phyloP scores from a whole-genome alignment of 805 yeast genomes.

The Wickerhamomyces hampshirensis region DNA sequence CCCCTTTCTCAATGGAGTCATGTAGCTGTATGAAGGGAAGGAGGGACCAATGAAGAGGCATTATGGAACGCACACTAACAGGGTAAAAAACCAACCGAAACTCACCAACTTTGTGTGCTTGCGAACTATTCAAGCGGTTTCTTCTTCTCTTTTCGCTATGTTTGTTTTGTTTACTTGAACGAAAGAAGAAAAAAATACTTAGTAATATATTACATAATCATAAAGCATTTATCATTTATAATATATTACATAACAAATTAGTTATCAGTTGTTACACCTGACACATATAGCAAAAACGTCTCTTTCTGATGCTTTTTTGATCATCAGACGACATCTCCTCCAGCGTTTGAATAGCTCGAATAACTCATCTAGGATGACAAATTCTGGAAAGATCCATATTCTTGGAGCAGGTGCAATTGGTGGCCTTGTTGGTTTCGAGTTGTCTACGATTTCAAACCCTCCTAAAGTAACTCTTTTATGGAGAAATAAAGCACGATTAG shows the following conservation, averaged over 20 bases:
- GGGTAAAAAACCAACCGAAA: too few relatives aligned
- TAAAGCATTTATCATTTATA: too few relatives aligned
- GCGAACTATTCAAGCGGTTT: too few relatives aligned
- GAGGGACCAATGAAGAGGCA: constrained; percentile 21
- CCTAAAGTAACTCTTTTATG: constrained; percentile 20
- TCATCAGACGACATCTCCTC: neutral
- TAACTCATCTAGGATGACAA: constrained; percentile 2
- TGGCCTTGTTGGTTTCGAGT: constrained; percentile 22
- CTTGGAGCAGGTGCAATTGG: constrained; percentile 28
- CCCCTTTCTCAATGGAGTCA: constrained; percentile 13
- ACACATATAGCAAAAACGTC: too few relatives aligned
- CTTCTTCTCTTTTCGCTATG: too few relatives aligned
- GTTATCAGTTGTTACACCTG: too few relatives aligned
- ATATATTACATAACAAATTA: too few relatives aligned
- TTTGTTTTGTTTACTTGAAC: too few relatives aligned
- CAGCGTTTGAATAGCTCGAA: neutral
- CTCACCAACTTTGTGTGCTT: too few relatives aligned
- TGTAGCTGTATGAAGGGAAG: constrained; percentile 17
- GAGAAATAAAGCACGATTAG: constrained; percentile 16
- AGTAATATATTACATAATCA: too few relatives aligned
- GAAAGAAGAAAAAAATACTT: too few relatives aligned
- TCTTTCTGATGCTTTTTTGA: neutral
- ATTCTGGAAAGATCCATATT: constrained; percentile 13
- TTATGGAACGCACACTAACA: constrained; percentile 2
- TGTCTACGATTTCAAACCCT: constrained; percentile 13